Conservation (phyloP, 2,329 filamentous ascomycete species). For the Xylariaceae sp. region DNA sequence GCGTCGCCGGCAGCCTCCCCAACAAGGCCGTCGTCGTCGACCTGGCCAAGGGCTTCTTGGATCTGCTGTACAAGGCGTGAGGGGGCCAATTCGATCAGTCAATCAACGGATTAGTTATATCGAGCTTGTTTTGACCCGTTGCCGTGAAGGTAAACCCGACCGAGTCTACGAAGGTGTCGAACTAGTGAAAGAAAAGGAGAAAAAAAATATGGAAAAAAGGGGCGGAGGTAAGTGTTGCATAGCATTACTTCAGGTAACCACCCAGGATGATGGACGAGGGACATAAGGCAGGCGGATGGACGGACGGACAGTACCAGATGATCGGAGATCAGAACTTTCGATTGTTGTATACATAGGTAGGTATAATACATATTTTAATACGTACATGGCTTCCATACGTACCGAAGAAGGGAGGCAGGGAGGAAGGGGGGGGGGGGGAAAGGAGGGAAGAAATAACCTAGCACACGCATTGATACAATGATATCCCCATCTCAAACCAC, state of each 20-base stretch:
- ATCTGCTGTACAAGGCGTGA: constrained; percentile 87
- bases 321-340: not conserved
- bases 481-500: not conserved
- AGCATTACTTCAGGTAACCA: not conserved
- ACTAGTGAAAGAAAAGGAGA: not conserved
- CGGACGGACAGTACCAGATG: too few relatives aligned
- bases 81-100: too few relatives aligned
- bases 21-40: constrained; percentile 95
- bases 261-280: not conserved
- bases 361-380: not conserved
- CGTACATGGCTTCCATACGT: too few relatives aligned
- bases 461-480: constrained; percentile 5
- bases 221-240: not conserved
- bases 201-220: not conserved
- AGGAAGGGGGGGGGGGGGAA: not conserved
- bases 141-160: not conserved
- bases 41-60: constrained; percentile 86
- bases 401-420: too few relatives aligned
- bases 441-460: constrained; percentile 6
- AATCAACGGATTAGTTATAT: not conserved
- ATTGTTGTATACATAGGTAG: not conserved
- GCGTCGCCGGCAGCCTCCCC: constrained; percentile 89
- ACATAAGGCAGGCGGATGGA: not conserved
- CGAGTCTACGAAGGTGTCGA: not conserved
- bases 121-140: not conserved